Evolutionary conservation across 108 stramenopile genomes (phyloP), one percentile per base, ranked within the genome.

Genomic region (Conticribra weissflogii): DNA sequence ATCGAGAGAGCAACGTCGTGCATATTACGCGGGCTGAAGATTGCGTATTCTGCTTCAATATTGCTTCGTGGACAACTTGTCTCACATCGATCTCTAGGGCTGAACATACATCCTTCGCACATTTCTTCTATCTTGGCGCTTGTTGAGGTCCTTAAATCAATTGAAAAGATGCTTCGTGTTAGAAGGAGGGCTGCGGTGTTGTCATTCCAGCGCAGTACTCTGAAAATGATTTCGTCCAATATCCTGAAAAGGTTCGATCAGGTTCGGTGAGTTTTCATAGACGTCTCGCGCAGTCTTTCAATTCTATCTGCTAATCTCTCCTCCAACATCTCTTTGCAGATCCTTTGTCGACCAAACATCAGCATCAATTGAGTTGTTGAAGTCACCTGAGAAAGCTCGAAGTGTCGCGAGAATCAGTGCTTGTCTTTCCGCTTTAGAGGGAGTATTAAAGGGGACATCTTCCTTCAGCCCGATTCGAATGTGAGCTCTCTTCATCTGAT

Each of bases 1-100:
- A 76, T 76, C 17, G 74, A 76, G 62, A 63, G 30, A 18, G 67
- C 76, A 3, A 62, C 74, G 47, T 68, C 59, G 3, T 71, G 70
- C 24, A 73, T 84, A 30, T 49, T 84, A 12, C 76, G 76, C 18
- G 83, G 83, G 8, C 57, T 84, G 24, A 65, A 78, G 19, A 84
- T 84, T 27, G 76, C 80, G 0, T 31, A 72, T 41, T 60, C 72
- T 18, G 79, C 83, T 15, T 65, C 70, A 17, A 61, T 71, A 27
- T 50, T 76, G n/a, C 49, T 81, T 23, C 80, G 72, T 31, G 59
- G 67, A 18, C 71, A 81, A 34, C 76, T 84, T 23, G 31, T 66
- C 22, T 25, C 77, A 5, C 83, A 84, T 52, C 58, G 54, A 27
- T 59, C 75, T 22, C 52, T 84, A 22, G 71, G 68, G 14, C 32